phyloP scores from a whole-genome alignment of 768 basidiomycete genomes.

The Jaapia argillacea region DNA sequence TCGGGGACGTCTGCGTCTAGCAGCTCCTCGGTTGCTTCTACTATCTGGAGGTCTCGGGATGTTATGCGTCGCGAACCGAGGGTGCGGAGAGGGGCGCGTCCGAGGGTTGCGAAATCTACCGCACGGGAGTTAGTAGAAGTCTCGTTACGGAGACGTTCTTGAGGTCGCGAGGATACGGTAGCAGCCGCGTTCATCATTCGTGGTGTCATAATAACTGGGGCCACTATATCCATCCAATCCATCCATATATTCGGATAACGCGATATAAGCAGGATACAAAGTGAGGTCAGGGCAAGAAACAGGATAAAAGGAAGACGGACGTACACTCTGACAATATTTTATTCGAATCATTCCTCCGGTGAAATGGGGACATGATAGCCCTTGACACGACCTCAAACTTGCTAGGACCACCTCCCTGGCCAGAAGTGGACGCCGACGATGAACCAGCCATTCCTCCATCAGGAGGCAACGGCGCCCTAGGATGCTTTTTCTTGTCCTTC shows the following conservation, averaged over 20 bases:
- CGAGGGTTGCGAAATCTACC: slow-evolving; percentile 69
- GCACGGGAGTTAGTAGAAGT: slow-evolving; percentile 28
- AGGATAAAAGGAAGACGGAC: slow-evolving; percentile 18
- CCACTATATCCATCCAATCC: no score
- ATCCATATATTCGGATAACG: no score
- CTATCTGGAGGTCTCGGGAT: slow-evolving; percentile 75
- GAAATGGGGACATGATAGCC: slow-evolving; percentile 62
- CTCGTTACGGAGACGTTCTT: slow-evolving; percentile 21
- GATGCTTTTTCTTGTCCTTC: no score
- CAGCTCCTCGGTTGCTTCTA: slow-evolving; percentile 73
- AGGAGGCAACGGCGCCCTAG: no score
- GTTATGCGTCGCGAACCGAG: slow-evolving; percentile 60
- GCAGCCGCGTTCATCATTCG: slow-evolving; percentile 66
- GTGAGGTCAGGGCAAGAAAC: slow-evolving; percentile 2
- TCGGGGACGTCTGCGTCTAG: slow-evolving; percentile 67
- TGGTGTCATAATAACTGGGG: slow-evolving; percentile 86
- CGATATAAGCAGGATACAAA: neutral
- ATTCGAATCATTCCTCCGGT: slow-evolving; percentile 57
- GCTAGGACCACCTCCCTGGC: slow-evolving; percentile 9
- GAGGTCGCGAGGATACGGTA: slow-evolving; percentile 48
- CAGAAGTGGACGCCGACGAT: slow-evolving; percentile 16
- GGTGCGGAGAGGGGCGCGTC: slow-evolving; percentile 64
- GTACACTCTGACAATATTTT: slow-evolving; percentile 69
- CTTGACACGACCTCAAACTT: slow-evolving; percentile 59
- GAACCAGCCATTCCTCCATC: slow-evolving; percentile 27